Conservation (phyloP, 108 stramenopile genomes). For the Nitzschia sp. region DNA sequence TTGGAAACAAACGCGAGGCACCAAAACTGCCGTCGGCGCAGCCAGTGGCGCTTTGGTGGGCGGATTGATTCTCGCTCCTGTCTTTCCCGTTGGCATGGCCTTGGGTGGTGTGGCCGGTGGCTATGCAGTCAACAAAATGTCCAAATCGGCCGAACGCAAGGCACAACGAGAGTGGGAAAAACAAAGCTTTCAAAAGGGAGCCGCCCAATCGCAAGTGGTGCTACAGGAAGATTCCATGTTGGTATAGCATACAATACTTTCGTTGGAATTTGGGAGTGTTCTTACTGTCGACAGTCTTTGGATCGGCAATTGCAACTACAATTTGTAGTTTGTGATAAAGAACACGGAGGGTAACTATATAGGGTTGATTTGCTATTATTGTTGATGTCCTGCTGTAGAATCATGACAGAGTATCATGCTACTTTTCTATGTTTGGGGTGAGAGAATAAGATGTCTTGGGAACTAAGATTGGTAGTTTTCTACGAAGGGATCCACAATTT, state of each 20-base stretch:
- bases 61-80: constrained; percentile 24
- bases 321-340: too few relatives aligned
- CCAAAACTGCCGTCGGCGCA: constrained; percentile 20
- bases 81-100: constrained; percentile 28
- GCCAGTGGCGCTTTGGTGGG: constrained; percentile 27
- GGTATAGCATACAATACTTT: not conserved
- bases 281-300: too few relatives aligned
- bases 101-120: constrained; percentile 29
- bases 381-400: too few relatives aligned
- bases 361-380: too few relatives aligned
- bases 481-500: too few relatives aligned
- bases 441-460: too few relatives aligned
- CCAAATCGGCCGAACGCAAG: constrained; percentile 22
- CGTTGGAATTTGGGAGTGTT: too few relatives aligned
- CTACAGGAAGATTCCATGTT: constrained; percentile 4
- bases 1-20: constrained; percentile 27
- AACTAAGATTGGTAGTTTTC: too few relatives aligned
- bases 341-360: too few relatives aligned
- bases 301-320: too few relatives aligned
- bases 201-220: not conserved
- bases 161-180: constrained; percentile 31
- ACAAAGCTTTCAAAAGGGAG: constrained; percentile 14
- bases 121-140: constrained; percentile 24
- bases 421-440: too few relatives aligned
- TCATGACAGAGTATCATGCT: too few relatives aligned